Evolutionary conservation across 768 basidiomycete species (phyloP).

Genomic region (Kwoniella botswanensis): DNA sequence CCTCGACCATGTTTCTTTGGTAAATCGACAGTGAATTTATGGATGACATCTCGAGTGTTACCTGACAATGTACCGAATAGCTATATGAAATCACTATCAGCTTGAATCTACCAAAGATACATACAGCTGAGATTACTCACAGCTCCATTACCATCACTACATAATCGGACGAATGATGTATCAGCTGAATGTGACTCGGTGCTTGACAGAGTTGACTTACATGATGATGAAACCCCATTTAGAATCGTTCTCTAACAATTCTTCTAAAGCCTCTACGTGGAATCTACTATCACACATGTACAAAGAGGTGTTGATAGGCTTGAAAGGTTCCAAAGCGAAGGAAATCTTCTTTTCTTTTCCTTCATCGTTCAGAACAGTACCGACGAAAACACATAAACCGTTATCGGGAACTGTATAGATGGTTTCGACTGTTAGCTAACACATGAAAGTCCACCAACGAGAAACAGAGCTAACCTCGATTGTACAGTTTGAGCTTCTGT

Average conservation of each 20-base stretch:
- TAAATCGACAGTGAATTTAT: constrained; percentile 98
- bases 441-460: no score
- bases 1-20: constrained; percentile 99
- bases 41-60: constrained; percentile 94
- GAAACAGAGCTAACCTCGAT: constrained; percentile 60
- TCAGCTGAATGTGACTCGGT: not conserved
- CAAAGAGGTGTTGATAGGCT: constrained; percentile 98
- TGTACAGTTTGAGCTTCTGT: constrained; percentile 95
- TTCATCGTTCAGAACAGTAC: constrained; percentile 96
- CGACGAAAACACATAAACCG: constrained; percentile 95
- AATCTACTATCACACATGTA: constrained; percentile 91
- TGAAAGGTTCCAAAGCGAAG: constrained; percentile 98
- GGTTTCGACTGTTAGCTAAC: no score
- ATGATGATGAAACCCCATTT: constrained; percentile 99
- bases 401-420: constrained; percentile 76
- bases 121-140: constrained; percentile 22
- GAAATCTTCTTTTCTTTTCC: constrained; percentile 99
- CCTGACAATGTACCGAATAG: constrained; percentile 95
- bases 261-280: constrained; percentile 95
- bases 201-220: constrained; percentile 60
- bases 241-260: constrained; percentile 94
- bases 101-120: not conserved
- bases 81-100: constrained; percentile 18
- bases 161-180: not conserved
- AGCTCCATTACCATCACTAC: constrained; percentile 71